Base-by-base conservation (phyloP, 768 basidiomycete genomes). In the Lentinula lateritia region DNA sequence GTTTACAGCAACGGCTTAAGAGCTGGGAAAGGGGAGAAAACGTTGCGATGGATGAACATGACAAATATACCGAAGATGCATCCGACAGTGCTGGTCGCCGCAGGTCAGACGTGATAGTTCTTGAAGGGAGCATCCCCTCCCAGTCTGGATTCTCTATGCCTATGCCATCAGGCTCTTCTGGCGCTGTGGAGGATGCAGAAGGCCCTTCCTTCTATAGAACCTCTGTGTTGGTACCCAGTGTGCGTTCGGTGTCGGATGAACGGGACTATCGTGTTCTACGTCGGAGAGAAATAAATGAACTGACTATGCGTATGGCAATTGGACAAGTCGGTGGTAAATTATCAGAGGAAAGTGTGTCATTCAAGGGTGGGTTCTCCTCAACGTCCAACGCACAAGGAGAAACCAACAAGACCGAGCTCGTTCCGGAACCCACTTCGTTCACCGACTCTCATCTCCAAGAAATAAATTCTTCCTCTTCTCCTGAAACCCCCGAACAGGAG, bases 291-390 rank as follows among this genome's bases (percentile, higher is more conserved):
- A 83, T 92, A 59, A 94, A 94, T 69, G 87, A 91, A 67, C 74
- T 94, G 50, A 86, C 83, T 0, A 88, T 92, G 80, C 83, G 90
- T n/a, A 91, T 92, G 85, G 92, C 84, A 5, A 78, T 93, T 41
- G 89, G 88, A 38, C 82, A 83, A 0, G 80, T 92, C 6, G 92
- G 92, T 9, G 93, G 92, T 10, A 67, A 76, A 6, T 68, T 92
- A 6, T 85, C 84, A 50, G 65, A 70, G 32, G 69, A 72, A 36
- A 69, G 74, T 61, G 77, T 76, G 38, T 50, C 45, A 58, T 62
- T 34, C 61, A 52, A 42, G 68, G 68, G 66, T 68, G 56, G 66
- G 65, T 23, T 64, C 62, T 63, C 2, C 69, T 66, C 53, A 41
- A 18, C 13, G 5, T 6, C 53, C 7, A 28, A 6, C 38, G 13